Evolutionary conservation across 139 green algal species (phyloP), one percentile per base, ranked within the genome.

Genomic region (Tetradesmus lagerheimii): DNA sequence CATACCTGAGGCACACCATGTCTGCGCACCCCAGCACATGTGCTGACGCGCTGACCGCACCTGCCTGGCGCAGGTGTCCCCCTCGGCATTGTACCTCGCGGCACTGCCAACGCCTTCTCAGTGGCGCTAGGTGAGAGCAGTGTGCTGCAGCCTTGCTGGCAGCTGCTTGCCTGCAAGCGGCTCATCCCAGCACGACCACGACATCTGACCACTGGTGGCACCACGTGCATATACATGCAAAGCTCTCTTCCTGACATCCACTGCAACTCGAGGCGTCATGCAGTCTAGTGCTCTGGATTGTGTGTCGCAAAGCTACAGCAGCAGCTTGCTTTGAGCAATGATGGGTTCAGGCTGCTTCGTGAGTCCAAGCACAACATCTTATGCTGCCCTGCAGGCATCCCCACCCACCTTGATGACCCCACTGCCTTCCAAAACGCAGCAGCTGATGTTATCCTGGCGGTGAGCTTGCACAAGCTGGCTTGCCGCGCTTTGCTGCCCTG

Each of bases 71-170:
- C 78, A 74, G 87, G 78, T 29, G 80, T 91, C 0, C 87, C 87
- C 0, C 37, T 91, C 27, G 87, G 87, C 62, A 87, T 91, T 20
- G 27, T 91, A 4, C 87, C 87, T 2, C 87, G 87, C 27, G 87
- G 87, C 78, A 91, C 87, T 57, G 87, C 87, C 37, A 91, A 91
- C 29, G 87, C 53, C 11, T 91, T 91, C 78, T 91, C 87, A 38
- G 80, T 86, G 39, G 80, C 80, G 4, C 25, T 71, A 31, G 57
- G 57, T 71, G 57, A 71, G 57, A n/a, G 20, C 4, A 23, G 20
- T 1, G 23, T 71, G 57, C 57, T 71, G 57, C 20, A 71, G 14
- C 15, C 14, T 64, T 25, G 50, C 43, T 27, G 14, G 50, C 50
- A 64, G 50, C 15, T 27, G 50, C 45, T 57, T 12, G 50, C 15